phyloP scores from a whole-genome alignment of 345 rosid genomes.

The Litchi chinensis region DNA sequence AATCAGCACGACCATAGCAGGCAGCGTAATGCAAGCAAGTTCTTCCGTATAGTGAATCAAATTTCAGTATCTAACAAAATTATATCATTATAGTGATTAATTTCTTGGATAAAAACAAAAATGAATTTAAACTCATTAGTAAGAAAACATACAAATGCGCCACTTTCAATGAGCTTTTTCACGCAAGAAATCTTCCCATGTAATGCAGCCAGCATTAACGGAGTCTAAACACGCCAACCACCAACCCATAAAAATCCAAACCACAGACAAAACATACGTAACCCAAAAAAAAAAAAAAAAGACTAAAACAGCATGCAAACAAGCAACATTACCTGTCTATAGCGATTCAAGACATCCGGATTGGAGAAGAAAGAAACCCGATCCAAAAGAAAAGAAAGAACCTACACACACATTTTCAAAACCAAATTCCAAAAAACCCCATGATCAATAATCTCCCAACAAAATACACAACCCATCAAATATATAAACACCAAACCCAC shows the following conservation, averaged over 20 bases:
- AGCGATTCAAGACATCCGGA: conserved; percentile 44
- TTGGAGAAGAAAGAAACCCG: conserved; percentile 29
- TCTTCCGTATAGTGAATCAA: conserved; percentile 40
- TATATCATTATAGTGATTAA: conserved; percentile 6
- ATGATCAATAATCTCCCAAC: neutral
- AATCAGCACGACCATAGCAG: conserved; percentile 41
- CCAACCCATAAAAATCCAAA: conserved; percentile 1
- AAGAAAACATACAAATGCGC: conserved; percentile 43
- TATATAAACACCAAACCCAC: conserved; percentile 21
- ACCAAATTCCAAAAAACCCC: conserved; percentile 16
- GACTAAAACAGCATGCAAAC: neutral
- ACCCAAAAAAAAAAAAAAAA: neutral
- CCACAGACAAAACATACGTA: neutral
- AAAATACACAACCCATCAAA: neutral
- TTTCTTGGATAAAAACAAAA: neutral
- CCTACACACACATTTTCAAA: conserved; percentile 23
- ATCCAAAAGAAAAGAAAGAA: conserved; percentile 38
- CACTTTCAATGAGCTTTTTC: conserved; percentile 44
- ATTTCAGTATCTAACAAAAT: conserved; percentile 20
- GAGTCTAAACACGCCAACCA: conserved; percentile 35
- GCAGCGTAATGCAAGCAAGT: conserved; percentile 47
- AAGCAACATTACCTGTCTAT: conserved; percentile 37
- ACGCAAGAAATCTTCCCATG: conserved; percentile 40
- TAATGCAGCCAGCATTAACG: conserved; percentile 55
- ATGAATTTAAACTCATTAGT: neutral